Percentiles rank a stretch among this genome's conserved stretches.
phyloP scores from a whole-genome alignment of 164 flowering plant genomes.

The Pachysandra terminalis region DNA sequence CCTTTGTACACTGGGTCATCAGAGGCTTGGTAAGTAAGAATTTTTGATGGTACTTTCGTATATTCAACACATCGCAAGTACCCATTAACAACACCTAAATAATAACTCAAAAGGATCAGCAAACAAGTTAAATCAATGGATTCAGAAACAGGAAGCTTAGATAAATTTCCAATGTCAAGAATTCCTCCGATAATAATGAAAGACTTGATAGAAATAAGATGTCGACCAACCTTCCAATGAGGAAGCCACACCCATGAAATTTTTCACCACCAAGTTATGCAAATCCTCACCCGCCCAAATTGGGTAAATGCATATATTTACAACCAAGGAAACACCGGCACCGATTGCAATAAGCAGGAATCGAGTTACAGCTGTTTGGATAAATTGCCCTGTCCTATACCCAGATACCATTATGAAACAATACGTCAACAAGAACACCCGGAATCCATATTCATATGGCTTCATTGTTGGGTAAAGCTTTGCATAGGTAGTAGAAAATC shows the following conservation, averaged over 20 bases:
- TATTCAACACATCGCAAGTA: conserved; percentile 72
- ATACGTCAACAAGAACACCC: conserved; percentile 80
- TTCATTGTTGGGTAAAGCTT: conserved; percentile 80
- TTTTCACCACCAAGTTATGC: conserved; percentile 78
- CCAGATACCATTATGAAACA: conserved; percentile 80
- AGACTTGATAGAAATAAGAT: conserved; percentile 1
- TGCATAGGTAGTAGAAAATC: conserved; percentile 51
- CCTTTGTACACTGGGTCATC: conserved; percentile 82
- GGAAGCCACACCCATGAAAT: conserved; percentile 63
- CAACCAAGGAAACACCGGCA: conserved; percentile 54
- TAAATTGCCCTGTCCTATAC: conserved; percentile 46
- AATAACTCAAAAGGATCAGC: not conserved
- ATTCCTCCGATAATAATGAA: not conserved
- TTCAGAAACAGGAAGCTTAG: not conserved
- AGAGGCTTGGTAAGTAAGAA: conserved; percentile 70
- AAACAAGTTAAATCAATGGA: not conserved
- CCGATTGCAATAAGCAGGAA: conserved; percentile 71
- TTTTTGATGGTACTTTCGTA: conserved; percentile 76
- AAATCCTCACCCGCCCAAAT: conserved; percentile 95
- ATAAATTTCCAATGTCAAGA: not conserved
- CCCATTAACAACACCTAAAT: conserved; percentile 68
- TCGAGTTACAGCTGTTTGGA: conserved; percentile 60
- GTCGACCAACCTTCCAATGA: conserved; percentile 58
- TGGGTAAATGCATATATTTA: conserved; percentile 74
- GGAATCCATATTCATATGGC: conserved; percentile 83